Conservation (phyloP, 2,329 filamentous ascomycete species). For the Colletotrichum graminicola region DNA sequence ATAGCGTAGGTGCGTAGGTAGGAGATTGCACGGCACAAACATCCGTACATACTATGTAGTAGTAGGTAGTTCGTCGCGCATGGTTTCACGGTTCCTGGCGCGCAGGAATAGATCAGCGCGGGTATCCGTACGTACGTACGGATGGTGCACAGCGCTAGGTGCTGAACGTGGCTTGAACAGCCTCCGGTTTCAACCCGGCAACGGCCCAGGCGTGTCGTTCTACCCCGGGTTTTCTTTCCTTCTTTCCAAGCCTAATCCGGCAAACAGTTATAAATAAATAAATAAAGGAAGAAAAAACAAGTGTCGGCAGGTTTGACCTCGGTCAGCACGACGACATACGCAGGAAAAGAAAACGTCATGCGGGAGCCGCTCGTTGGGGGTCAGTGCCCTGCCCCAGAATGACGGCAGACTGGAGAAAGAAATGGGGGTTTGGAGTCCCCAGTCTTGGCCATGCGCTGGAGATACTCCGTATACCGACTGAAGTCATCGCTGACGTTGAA, state of each 20-base stretch:
- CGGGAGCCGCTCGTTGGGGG: background rate
- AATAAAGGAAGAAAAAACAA: too few species aligned
- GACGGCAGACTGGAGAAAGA: slow-evolving; percentile 10
- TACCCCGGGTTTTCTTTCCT: slow-evolving; percentile 20
- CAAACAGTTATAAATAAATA: too few species aligned
- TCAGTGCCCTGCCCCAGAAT: slow-evolving; percentile 16
- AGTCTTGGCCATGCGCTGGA: background rate
- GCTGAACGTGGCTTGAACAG: slow-evolving; percentile 27
- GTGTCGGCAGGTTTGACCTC: background rate
- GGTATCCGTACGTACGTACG: background rate
- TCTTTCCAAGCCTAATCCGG: background rate
- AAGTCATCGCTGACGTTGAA: slow-evolving; percentile 34
- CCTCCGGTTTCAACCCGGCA: slow-evolving; percentile 27
- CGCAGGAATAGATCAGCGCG: background rate
- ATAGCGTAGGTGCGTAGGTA: too few species aligned
- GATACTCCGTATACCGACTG: slow-evolving; percentile 7
- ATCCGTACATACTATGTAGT: too few species aligned
- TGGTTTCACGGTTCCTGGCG: background rate
- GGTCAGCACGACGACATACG: background rate
- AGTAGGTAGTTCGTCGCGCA: background rate
- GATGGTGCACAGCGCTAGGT: background rate
- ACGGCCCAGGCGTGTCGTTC: slow-evolving; percentile 3
- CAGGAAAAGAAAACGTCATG: slow-evolving; percentile 16
- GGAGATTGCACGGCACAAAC: too few species aligned
- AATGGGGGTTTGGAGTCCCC: background rate